Base-by-base conservation (phyloP, 1,139 yeast genomes). In the Dujonia santamariae region DNA sequence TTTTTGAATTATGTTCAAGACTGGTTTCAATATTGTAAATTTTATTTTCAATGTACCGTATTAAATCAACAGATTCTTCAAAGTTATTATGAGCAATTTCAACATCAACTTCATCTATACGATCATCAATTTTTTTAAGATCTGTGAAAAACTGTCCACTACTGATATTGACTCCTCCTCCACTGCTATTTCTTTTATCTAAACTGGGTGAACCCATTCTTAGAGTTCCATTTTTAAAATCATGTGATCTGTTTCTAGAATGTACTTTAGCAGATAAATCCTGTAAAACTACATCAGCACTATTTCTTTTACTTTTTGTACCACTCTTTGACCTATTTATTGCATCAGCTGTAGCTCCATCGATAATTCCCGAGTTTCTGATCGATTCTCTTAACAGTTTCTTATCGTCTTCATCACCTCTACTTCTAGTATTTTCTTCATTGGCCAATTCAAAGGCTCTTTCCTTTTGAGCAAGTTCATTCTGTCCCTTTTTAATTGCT, bases 21-120 rank as follows among this genome's bases (percentile, higher is more conserved):
- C 50, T 45, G 11, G 37, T 40, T 35, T 60, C 65, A 21, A 59
- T 53, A 28, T 42, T 47, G 4, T 34, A 42, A 20, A 68, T 46
- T 36, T 63, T 63, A 11, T 55, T 47, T 34, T 69, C 72, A 19
- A 72, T 63, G 41, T 67, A 69, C 14, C 63, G 58, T 31, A 79
- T 63, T 26, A 70, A 54, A 3, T 74, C 76, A 2, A 78, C 81
- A 0, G 85, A 78, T 33, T 67, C 75, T 17, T 61, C 58, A 47
- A 71, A 80, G 40, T 70, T 69, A 39, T 78, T 74, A 47, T 80
- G 84, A 5, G 86, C 81, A 21, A 82, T 70, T 38, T 70, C 68
- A 19, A 80, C 75, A 50, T 83, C 92, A 21, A 81, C 68, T 40
- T 81, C 86, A 41, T 80, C 85, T 20, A 83, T 64, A 33, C 70